Evolutionary conservation across 2,329 filamentous ascomycete genomes (phyloP).

Genomic region (Ramularia collo-cygni): DNA sequence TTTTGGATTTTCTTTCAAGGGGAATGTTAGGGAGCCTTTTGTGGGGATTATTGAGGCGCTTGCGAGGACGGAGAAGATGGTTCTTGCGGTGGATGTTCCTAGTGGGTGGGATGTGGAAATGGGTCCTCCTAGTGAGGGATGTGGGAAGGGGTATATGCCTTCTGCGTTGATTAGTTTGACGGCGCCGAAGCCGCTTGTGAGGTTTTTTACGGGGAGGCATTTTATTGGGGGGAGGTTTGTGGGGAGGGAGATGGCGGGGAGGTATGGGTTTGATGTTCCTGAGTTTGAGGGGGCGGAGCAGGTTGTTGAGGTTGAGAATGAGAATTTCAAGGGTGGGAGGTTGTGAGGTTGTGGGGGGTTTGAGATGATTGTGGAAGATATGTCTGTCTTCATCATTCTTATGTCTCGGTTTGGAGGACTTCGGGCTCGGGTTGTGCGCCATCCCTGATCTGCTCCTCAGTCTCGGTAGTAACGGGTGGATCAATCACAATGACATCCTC

Average conservation of each 20-base stretch:
- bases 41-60: conserved; percentile 71
- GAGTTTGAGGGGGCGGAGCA: conserved; percentile 82
- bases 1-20: conserved; percentile 91
- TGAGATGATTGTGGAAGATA: no score
- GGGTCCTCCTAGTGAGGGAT: conserved; percentile 70
- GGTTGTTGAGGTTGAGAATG: conserved; percentile 63
- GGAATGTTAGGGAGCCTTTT: conserved; percentile 89
- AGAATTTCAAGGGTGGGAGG: background rate
- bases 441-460: background rate
- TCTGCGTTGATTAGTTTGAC: conserved; percentile 77
- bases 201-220: conserved; percentile 77
- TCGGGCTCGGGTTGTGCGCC: no score
- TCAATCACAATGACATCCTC: conserved; percentile 37
- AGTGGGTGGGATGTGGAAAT: conserved; percentile 90
- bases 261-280: conserved; percentile 79
- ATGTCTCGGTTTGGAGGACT: no score
- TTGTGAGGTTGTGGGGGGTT: background rate
- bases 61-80: conserved; percentile 63
- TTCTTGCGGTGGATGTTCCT: conserved; percentile 86
- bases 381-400: no score
- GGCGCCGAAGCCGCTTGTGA: conserved; percentile 84
- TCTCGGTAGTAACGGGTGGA: background rate
- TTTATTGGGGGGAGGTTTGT: conserved; percentile 92
- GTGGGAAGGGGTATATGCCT: conserved; percentile 76
- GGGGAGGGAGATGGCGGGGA: conserved; percentile 66